Evolutionary conservation across 2,329 filamentous ascomycete species (phyloP).

Genomic region (Aspergillus cejpii): DNA sequence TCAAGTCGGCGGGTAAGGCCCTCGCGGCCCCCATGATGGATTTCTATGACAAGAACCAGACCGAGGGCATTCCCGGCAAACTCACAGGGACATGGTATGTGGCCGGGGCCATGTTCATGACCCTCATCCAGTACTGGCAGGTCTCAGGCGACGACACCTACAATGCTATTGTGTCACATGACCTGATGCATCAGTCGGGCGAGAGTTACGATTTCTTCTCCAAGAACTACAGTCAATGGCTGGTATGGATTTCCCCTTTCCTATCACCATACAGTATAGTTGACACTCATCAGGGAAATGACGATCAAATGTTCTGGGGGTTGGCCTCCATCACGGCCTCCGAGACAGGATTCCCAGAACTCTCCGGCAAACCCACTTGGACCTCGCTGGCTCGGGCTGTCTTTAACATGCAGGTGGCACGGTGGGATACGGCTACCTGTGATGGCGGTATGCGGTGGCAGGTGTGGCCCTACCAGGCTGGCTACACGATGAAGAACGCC

Average conservation of each 20-base stretch:
- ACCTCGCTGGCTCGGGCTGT: not conserved
- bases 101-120: slow-evolving; percentile 60
- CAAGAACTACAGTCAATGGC: slow-evolving; percentile 24
- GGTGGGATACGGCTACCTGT: not conserved
- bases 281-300: not conserved
- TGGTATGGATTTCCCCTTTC: slow-evolving; percentile 43
- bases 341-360: not conserved
- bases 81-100: slow-evolving; percentile 70
- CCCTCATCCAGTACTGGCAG: slow-evolving; percentile 62
- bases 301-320: not conserved
- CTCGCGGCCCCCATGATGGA: slow-evolving; percentile 44
- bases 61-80: slow-evolving; percentile 45
- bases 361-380: not conserved
- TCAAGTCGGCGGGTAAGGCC: slow-evolving; percentile 34
- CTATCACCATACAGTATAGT: not conserved
- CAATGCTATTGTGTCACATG: slow-evolving; percentile 49
- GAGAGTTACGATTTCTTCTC: slow-evolving; percentile 26
- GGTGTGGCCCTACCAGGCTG: slow-evolving; percentile 68
- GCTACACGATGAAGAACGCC: slow-evolving; percentile 73
- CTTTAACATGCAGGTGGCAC: not conserved
- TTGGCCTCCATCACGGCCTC: not conserved
- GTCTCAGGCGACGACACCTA: slow-evolving; percentile 57
- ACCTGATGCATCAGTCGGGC: slow-evolving; percentile 25
- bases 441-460: slow-evolving; percentile 58
- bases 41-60: slow-evolving; percentile 46